A percentile compares a stretch with the other conserved stretches of the same genome.
These are phyloP conservation scores for Coniochaeta pulveracea DNA, from an alignment of 2,329 filamentous ascomycete genomes.

Conservation along the genomic window DNA sequence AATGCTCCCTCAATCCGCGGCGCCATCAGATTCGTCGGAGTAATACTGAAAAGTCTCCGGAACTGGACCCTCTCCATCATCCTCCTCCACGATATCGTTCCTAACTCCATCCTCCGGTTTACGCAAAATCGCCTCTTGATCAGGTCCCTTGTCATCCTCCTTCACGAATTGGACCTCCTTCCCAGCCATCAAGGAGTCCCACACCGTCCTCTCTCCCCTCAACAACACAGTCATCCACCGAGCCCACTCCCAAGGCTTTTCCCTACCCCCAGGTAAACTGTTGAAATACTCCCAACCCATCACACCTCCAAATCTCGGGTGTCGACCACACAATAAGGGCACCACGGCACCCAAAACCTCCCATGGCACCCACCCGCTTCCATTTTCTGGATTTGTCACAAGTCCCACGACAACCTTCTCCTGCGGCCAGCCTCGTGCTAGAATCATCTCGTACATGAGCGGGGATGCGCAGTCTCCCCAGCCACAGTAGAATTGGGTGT, in stretches of 20 bases:
- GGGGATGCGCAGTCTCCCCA: conserved; percentile 57
- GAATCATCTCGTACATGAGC: conserved; percentile 31
- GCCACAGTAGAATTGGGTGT: conserved; percentile 75
- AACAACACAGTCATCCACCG: conserved; percentile 42
- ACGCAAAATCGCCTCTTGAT: no score
- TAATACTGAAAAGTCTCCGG: conserved; percentile 1
- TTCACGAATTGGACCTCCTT: no score
- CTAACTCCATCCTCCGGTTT: not conserved
- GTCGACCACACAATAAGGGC: conserved; percentile 41
- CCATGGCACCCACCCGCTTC: conserved; percentile 51
- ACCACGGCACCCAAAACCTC: conserved; percentile 45
- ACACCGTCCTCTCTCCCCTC: conserved; percentile 14
- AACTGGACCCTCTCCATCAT: not conserved
- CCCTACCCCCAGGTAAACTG: conserved; percentile 45
- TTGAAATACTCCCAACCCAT: conserved; percentile 90
- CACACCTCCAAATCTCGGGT: conserved; percentile 61
- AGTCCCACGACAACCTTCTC: conserved; percentile 63
- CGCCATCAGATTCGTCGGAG: no score
- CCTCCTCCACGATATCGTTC: conserved; percentile 1
- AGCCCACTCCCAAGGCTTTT: conserved; percentile 63
- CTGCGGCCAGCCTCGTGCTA: conserved; percentile 50
- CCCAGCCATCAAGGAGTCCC: not conserved
- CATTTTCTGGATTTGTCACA: conserved; percentile 63
- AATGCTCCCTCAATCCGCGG: no score
- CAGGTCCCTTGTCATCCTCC: not conserved